These are phyloP conservation scores for Populus trichocarpa DNA, from an alignment of 441 rosid genomes.

Conservation along the genomic window DNA sequence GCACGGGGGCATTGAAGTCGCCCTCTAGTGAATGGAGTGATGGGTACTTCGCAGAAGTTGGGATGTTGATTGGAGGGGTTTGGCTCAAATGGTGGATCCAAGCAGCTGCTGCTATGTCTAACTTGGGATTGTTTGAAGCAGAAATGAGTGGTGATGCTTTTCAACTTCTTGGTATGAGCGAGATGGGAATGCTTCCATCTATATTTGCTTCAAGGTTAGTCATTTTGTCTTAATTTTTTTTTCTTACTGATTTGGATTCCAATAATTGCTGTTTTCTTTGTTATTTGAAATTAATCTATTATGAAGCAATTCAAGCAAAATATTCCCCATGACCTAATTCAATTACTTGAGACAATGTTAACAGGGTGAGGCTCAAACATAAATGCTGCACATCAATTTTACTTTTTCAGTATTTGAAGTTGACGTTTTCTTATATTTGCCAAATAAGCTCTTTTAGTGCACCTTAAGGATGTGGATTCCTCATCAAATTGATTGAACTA, in stretches of 20 bases:
- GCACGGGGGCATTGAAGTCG: constrained; percentile 64
- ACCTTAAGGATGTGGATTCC: not conserved
- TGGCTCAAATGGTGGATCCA: constrained; percentile 94
- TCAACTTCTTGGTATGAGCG: constrained; percentile 95
- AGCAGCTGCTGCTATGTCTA: constrained; percentile 92
- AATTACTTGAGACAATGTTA: not conserved
- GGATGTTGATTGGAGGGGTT: constrained; percentile 74
- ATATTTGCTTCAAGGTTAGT: constrained; percentile 62
- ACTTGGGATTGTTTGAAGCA: constrained; percentile 89
- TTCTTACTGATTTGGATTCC: not conserved
- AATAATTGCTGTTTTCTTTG: not conserved
- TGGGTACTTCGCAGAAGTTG: constrained; percentile 94
- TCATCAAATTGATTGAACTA: not conserved
- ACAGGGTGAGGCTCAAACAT: not conserved
- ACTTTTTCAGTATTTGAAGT: not conserved
- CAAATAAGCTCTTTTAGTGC: not conserved
- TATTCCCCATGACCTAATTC: not conserved
- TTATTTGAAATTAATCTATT: not conserved
- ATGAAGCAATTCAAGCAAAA: constrained; percentile 6
- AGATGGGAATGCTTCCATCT: constrained; percentile 80
- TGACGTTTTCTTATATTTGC: not conserved
- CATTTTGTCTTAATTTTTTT: not conserved
- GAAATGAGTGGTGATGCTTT: constrained; percentile 96
- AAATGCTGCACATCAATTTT: not conserved
- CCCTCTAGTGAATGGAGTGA: constrained; percentile 73